Evolutionary conservation across 495 filamentous ascomycete genomes (phyloP).

Genomic region (Staphylotrichum tortipilum): DNA sequence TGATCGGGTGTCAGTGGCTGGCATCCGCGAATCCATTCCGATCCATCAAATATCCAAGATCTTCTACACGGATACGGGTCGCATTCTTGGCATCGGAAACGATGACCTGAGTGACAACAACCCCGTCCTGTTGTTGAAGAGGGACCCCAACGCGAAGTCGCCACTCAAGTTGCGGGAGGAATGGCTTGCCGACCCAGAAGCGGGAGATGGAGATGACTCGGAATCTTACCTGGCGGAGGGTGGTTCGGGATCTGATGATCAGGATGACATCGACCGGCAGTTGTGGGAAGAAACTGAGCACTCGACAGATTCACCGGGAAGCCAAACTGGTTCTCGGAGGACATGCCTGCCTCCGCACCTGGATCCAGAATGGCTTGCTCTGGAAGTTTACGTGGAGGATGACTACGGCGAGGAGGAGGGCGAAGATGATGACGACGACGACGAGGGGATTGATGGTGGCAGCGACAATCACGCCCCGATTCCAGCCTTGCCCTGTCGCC

Average conservation of each 20-base stretch:
- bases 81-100: slow-evolving; percentile 80
- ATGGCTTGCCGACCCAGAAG: slow-evolving; percentile 15
- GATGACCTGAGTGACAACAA: slow-evolving; percentile 69
- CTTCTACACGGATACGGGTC: slow-evolving; percentile 94
- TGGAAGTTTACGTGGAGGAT: slow-evolving; percentile 72
- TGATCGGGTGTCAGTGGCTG: slow-evolving; percentile 64
- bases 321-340: slow-evolving; percentile 22
- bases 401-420: slow-evolving; percentile 40
- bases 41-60: slow-evolving; percentile 91
- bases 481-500: not conserved
- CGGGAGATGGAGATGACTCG: not conserved
- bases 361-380: slow-evolving; percentile 91
- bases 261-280: slow-evolving; percentile 63
- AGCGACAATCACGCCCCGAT: not conserved
- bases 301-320: not conserved
- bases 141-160: slow-evolving; percentile 66
- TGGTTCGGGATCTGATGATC: slow-evolving; percentile 26
- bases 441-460: slow-evolving; percentile 13
- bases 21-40: slow-evolving; percentile 75
- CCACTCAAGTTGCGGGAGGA: slow-evolving; percentile 40
- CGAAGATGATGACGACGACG: slow-evolving; percentile 23
- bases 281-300: slow-evolving; percentile 42
- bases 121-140: slow-evolving; percentile 78
- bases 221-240: not conserved
- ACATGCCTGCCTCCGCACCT: slow-evolving; percentile 71